phyloP scores from a whole-genome alignment of 2,329 filamentous ascomycete genomes.

The Aaosphaeria arxii region DNA sequence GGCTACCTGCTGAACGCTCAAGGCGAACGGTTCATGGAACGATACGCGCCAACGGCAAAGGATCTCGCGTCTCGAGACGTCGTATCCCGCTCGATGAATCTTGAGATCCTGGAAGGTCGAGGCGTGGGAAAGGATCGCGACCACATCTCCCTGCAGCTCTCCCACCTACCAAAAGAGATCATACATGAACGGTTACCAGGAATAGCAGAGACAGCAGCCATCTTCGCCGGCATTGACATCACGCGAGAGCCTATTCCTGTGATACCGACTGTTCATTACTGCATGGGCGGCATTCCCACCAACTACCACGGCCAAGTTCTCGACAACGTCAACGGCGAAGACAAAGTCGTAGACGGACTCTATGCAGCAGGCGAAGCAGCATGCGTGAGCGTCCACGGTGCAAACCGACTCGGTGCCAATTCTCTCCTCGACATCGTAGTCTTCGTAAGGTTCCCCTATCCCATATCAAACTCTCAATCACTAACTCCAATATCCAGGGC shows the following conservation, averaged over 20 bases:
- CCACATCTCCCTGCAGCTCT: constrained; percentile 97
- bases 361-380: constrained; percentile 50
- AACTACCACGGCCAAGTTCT: constrained; percentile 65
- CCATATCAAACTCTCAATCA: background rate
- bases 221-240: constrained; percentile 96
- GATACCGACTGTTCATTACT: constrained; percentile 96
- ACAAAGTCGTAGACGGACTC: constrained; percentile 44
- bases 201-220: constrained; percentile 97
- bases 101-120: constrained; percentile 96
- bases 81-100: constrained; percentile 94
- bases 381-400: constrained; percentile 49
- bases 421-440: constrained; percentile 51
- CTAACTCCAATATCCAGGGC: constrained; percentile 22
- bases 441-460: constrained; percentile 29
- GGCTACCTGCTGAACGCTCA: constrained; percentile 96
- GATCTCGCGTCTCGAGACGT: constrained; percentile 96
- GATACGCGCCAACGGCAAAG: constrained; percentile 96
- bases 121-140: constrained; percentile 97
- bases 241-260: constrained; percentile 96
- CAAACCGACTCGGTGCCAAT: constrained; percentile 49
- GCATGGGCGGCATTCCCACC: constrained; percentile 99
- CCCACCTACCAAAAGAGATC: constrained; percentile 87
- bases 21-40: constrained; percentile 99
- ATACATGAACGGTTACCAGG: constrained; percentile 94
- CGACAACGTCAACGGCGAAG: constrained; percentile 37